A percentile compares a stretch with the other conserved stretches of the same genome.
Conservation (phyloP, 345 rosid genomes). For the Brassica rapa region DNA sequence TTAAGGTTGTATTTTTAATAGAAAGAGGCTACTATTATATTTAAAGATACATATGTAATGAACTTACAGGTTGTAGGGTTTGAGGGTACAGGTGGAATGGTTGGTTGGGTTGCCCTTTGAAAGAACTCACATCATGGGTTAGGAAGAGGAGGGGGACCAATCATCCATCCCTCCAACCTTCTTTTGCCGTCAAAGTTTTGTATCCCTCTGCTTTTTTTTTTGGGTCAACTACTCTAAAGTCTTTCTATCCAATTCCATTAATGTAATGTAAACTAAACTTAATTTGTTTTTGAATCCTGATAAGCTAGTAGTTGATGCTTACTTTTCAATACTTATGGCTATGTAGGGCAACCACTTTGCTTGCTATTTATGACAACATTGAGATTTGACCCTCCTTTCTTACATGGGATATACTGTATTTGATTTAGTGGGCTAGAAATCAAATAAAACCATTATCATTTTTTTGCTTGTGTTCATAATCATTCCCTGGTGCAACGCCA, state of each 20-base stretch:
- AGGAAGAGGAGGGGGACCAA: constrained; percentile 23
- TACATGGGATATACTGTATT: not conserved
- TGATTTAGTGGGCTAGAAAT: not conserved
- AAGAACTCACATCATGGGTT: constrained; percentile 29
- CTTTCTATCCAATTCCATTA: not conserved
- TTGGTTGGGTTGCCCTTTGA: constrained; percentile 18
- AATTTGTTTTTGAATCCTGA: not conserved
- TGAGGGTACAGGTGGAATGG: not conserved
- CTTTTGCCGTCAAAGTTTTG: not conserved
- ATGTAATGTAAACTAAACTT: not conserved
- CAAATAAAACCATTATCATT: not conserved
- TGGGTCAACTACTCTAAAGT: not conserved
- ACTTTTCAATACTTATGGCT: not conserved
- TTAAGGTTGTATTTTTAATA: not conserved
- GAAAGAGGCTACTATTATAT: not conserved
- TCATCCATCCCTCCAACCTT: not conserved
- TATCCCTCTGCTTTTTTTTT: not conserved
- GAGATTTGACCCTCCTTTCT: not conserved
- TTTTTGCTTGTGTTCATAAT: not conserved
- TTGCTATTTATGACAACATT: not conserved
- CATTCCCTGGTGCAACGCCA: not conserved
- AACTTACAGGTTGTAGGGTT: not conserved
- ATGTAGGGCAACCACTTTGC: not conserved
- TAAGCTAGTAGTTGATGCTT: not conserved
- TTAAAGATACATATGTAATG: not conserved